Evolutionary conservation across 2,329 filamentous ascomycete genomes (phyloP), one percentile per base, ranked within the genome.

Genomic region (Fusarium proliferatum): DNA sequence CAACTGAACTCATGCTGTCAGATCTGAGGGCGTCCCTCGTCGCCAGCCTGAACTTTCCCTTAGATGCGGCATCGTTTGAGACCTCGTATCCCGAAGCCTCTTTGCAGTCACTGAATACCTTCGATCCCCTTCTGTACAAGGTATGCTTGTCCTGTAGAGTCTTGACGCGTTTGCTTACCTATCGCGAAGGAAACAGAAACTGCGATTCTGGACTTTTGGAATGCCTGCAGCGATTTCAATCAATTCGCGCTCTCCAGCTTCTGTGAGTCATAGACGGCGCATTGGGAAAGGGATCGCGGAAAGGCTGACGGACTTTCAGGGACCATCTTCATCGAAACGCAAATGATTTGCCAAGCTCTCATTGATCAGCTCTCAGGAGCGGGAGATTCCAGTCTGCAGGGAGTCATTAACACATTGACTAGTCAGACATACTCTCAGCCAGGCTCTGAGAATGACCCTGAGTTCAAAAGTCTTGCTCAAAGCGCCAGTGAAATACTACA

Each of bases 371-470:
- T 51, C 10, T 9, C 28, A 5, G 21, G 28, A 1, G 10, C 5
- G 0, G 48, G 11, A 2, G 28, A 13, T 6, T 5, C 7, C 7
- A 34, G 48, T 9, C 2, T 34, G 1, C 28, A 33, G 28, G 5
- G 15, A 5, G 17, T 33, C 0, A 3, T 23, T 13, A 23, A 21
- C 3, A 17, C 2, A 3, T 1, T 34, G 3, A 34, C 8, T 21
- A 23, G 21, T 8, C 21, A 9, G 30, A 23, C 21, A 51, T 51
- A 51, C 21, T 17, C 46, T 1, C 3, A 51, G 7, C 28, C 28
- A 13, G 21, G 16, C 3, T 9, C 28, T 3, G 21, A 33, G 48
- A 7, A 3, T 2, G 3, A 23, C 7, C 4, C 7, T 2, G 15
- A 51, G 8, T 33, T 34, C 15, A 17, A 7, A 33, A 0, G 5